Conservation (phyloP, 768 basidiomycete species). For the Boletus fagicola region DNA sequence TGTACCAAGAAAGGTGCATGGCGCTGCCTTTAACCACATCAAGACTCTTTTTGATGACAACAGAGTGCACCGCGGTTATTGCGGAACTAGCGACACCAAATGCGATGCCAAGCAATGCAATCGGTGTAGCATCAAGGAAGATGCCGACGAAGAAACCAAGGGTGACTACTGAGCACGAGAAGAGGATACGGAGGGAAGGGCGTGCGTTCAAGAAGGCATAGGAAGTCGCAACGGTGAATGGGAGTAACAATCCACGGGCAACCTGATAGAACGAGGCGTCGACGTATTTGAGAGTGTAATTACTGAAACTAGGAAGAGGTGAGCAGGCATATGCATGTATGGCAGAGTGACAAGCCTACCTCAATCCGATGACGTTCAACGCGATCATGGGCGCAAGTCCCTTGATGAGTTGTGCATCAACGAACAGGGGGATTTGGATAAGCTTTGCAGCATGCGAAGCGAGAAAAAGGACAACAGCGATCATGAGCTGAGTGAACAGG, state of each 20-base stretch:
- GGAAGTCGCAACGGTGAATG: constrained; percentile 90
- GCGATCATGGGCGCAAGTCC: constrained; percentile 73
- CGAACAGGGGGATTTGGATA: constrained; percentile 61
- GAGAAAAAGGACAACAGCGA: constrained; percentile 76
- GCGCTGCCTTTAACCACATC: constrained; percentile 80
- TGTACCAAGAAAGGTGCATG: constrained; percentile 87
- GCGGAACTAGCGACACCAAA: constrained; percentile 84
- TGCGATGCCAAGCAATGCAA: constrained; percentile 62
- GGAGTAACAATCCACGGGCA: constrained; percentile 89
- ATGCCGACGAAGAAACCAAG: constrained; percentile 90
- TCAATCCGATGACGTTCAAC: constrained; percentile 81
- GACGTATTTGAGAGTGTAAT: constrained; percentile 90
- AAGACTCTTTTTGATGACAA: constrained; percentile 89
- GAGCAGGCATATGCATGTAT: background rate
- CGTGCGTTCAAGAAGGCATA: constrained; percentile 71
- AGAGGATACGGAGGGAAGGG: constrained; percentile 71
- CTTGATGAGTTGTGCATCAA: constrained; percentile 65
- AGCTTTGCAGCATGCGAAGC: constrained; percentile 59
- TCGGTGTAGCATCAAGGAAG: constrained; percentile 65
- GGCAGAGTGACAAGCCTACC: constrained; percentile 44
- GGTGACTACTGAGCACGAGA: constrained; percentile 80
- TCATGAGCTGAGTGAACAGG: constrained; percentile 74
- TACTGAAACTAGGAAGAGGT: constrained; percentile 63
- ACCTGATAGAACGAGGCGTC: constrained; percentile 96
- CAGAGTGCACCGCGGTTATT: constrained; percentile 89